Evolutionary conservation across 2,329 filamentous ascomycete species (phyloP).

Genomic region (Beauveria pseudobassiana): DNA sequence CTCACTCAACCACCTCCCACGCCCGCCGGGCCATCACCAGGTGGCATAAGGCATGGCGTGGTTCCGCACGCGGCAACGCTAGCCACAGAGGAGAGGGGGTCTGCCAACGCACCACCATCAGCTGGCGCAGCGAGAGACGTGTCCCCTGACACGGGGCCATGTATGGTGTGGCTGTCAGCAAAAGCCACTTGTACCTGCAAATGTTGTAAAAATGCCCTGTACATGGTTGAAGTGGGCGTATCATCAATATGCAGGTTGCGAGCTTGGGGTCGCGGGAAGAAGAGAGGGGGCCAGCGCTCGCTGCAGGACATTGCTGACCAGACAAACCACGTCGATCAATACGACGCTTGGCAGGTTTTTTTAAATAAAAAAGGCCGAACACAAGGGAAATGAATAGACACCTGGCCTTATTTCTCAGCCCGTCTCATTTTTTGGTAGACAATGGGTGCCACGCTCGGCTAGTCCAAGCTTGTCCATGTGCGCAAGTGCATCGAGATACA

Average conservation of each 20-base stretch:
- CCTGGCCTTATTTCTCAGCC: too few relatives aligned
- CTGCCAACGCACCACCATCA: slow-evolving; percentile 7
- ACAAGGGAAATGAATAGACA: neutral
- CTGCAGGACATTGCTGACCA: neutral
- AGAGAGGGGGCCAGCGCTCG: neutral
- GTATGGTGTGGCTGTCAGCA: neutral
- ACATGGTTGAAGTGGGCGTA: too few relatives aligned
- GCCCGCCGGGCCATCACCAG: too few relatives aligned
- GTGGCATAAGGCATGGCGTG: too few relatives aligned
- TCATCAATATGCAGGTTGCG: too few relatives aligned
- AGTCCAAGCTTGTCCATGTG: slow-evolving; percentile 4
- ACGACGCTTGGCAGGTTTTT: neutral
- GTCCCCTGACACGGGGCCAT: neutral
- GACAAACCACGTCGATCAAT: neutral
- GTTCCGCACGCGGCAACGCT: neutral
- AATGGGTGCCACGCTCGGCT: neutral
- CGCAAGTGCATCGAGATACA: slow-evolving; percentile 1
- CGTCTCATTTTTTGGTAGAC: too few relatives aligned
- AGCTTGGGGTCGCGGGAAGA: neutral
- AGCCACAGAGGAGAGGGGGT: neutral
- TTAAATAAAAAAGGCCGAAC: neutral
- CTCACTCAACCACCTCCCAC: too few relatives aligned
- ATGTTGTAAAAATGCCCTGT: too few relatives aligned
- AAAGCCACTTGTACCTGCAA: neutral
- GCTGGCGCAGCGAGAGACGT: neutral